Percentiles rank a stretch among this genome's conserved stretches.
phyloP scores from a whole-genome alignment of 2,329 filamentous ascomycete genomes.

The Fusarium proliferatum region DNA sequence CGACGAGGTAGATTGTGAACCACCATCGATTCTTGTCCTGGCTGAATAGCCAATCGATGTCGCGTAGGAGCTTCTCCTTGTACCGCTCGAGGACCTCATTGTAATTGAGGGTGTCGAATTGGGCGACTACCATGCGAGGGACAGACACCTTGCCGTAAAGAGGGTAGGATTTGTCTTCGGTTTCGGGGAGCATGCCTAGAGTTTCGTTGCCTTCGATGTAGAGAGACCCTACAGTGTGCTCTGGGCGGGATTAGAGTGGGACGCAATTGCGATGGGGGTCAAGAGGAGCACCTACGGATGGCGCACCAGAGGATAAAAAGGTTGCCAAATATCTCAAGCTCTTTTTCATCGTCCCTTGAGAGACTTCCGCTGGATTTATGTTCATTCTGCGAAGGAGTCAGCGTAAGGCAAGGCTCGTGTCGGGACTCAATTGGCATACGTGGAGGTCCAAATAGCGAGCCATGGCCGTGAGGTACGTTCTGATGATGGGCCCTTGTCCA shows the following conservation, averaged over 20 bases:
- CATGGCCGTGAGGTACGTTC: slow-evolving; percentile 39
- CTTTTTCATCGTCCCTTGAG: slow-evolving; percentile 30
- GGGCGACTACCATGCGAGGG: slow-evolving; percentile 59
- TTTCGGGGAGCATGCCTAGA: slow-evolving; percentile 54
- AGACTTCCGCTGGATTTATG: background rate
- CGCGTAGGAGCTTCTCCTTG: slow-evolving; percentile 48
- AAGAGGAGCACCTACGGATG: slow-evolving; percentile 52
- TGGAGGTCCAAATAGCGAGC: slow-evolving; percentile 36
- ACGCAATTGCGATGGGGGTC: background rate
- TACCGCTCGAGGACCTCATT: slow-evolving; percentile 51
- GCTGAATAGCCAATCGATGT: slow-evolving; percentile 51
- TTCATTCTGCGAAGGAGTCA: background rate
- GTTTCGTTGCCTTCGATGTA: slow-evolving; percentile 55
- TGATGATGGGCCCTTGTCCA: slow-evolving; percentile 28
- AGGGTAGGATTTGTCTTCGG: slow-evolving; percentile 51
- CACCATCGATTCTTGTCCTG: slow-evolving; percentile 48
- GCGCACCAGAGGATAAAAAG: slow-evolving; percentile 60
- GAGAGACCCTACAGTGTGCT: slow-evolving; percentile 58
- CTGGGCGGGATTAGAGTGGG: slow-evolving; percentile 42
- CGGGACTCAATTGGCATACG: slow-evolving; percentile 23
- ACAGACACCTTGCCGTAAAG: slow-evolving; percentile 53
- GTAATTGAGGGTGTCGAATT: slow-evolving; percentile 57
- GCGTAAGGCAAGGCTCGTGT: background rate
- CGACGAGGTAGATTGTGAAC: slow-evolving; percentile 52
- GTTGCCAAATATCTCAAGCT: slow-evolving; percentile 53